Evolutionary conservation across 257 asterid genomes (phyloP).

Genomic region (Voacanga thouarsii): DNA sequence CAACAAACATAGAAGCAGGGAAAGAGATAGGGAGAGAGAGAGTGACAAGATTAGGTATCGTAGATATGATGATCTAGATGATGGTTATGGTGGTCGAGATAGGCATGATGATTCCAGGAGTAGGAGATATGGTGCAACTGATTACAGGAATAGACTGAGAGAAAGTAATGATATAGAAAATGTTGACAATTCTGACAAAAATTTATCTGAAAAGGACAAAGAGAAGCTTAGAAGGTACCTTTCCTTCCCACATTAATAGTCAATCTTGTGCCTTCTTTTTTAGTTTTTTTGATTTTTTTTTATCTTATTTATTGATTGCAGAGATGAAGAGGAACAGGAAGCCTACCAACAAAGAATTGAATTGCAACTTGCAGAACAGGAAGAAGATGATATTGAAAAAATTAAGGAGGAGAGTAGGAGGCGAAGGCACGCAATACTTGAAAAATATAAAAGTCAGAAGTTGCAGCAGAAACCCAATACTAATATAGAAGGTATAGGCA

Average conservation of each 20-base stretch:
- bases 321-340: constrained; percentile 67
- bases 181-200: constrained; percentile 26
- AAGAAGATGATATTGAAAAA: constrained; percentile 83
- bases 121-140: constrained; percentile 47
- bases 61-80: constrained; percentile 42
- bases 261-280: constrained; percentile 9
- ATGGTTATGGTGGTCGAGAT: constrained; percentile 36
- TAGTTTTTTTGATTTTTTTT: constrained; percentile 3
- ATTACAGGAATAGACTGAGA: constrained; percentile 39
- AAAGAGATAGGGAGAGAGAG: constrained; percentile 40
- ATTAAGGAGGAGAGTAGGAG: constrained; percentile 95
- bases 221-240: constrained; percentile 53
- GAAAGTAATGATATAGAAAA: constrained; percentile 31
- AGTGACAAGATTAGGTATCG: constrained; percentile 45
- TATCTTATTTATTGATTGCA: constrained; percentile 31
- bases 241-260: constrained; percentile 11
- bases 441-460: constrained; percentile 61
- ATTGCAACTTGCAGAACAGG: constrained; percentile 80
- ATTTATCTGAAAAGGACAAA: constrained; percentile 26
- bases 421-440: constrained; percentile 82
- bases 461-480: constrained; percentile 33
- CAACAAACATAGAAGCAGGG: constrained; percentile 42
- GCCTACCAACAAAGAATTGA: constrained; percentile 71
- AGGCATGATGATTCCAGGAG: constrained; percentile 47
- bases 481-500: constrained; percentile 38